These are phyloP conservation scores for Cyberlindnera nakhonratchasimensis DNA, from an alignment of 805 yeast species.

Conservation along the genomic window DNA sequence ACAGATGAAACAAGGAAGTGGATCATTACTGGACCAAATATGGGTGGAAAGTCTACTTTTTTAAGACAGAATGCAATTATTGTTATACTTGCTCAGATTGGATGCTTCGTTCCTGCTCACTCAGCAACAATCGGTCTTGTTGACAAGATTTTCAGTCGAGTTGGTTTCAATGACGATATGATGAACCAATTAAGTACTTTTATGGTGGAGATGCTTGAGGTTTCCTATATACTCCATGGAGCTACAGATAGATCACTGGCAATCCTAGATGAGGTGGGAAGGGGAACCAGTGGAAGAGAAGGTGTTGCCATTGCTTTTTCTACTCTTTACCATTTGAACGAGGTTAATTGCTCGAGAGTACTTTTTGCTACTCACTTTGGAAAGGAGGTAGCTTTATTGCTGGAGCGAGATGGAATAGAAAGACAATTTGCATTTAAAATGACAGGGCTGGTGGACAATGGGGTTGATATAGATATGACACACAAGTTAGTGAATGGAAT, in stretches of 20 bases:
- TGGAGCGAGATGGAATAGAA: constrained; percentile 56
- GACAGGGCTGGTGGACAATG: constrained; percentile 32
- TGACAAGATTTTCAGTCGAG: constrained; percentile 90
- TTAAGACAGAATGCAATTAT: constrained; percentile 87
- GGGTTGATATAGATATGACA: constrained; percentile 68
- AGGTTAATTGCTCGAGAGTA: constrained; percentile 69
- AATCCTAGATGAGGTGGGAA: constrained; percentile 93
- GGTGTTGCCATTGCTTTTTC: constrained; percentile 98
- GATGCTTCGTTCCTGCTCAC: constrained; percentile 81
- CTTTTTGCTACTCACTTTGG: constrained; percentile 96
- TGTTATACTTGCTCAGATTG: constrained; percentile 82
- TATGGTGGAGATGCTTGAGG: constrained; percentile 95
- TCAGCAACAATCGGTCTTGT: constrained; percentile 78
- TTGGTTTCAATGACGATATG: constrained; percentile 97
- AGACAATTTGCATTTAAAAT: constrained; percentile 80
- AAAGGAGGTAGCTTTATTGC: constrained; percentile 73
- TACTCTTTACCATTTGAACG: constrained; percentile 77
- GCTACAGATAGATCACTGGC: constrained; percentile 79
- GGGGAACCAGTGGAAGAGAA: constrained; percentile 77
- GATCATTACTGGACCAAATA: constrained; percentile 92
- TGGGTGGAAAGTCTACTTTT: constrained; percentile 97
- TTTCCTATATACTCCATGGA: constrained; percentile 76
- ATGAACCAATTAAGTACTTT: constrained; percentile 93
- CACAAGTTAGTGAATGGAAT: constrained; percentile 90
- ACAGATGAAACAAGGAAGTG: constrained; percentile 52